Evolutionary conservation across 2,329 filamentous ascomycete genomes (phyloP).

Genomic region (Rutstroemia sp.): DNA sequence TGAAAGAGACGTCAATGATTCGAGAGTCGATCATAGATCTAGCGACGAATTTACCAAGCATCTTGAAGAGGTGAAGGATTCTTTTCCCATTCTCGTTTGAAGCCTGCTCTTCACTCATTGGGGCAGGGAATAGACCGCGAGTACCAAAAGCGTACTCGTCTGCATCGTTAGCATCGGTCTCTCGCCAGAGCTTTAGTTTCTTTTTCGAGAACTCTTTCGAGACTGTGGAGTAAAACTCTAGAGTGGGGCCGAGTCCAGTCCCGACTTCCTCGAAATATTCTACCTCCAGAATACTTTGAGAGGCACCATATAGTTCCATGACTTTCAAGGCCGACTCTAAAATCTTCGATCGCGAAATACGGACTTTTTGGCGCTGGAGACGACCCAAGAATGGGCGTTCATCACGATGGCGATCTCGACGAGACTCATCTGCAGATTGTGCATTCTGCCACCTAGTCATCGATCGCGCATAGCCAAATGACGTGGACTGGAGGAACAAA

Average conservation of each 20-base stretch:
- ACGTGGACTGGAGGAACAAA: conserved; percentile 94
- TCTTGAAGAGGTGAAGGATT: conserved; percentile 80
- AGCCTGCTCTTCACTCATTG: conserved; percentile 73
- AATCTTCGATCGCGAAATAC: conserved; percentile 90
- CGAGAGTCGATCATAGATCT: conserved; percentile 97
- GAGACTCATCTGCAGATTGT: conserved; percentile 71
- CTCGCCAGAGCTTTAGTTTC: conserved; percentile 94
- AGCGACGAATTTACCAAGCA: conserved; percentile 94
- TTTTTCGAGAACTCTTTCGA: conserved; percentile 97
- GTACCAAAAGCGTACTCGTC: conserved; percentile 81
- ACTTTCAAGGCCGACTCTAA: conserved; percentile 96
- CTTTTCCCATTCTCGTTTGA: conserved; percentile 74
- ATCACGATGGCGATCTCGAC: conserved; percentile 75
- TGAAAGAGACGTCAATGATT: conserved; percentile 96
- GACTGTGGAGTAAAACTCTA: conserved; percentile 97
- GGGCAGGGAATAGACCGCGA: conserved; percentile 83
- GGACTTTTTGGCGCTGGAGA: conserved; percentile 93
- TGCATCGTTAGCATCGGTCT: conserved; percentile 66
- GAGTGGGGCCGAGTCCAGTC: conserved; percentile 86
- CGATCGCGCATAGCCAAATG: conserved; percentile 93
- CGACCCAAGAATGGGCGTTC: conserved; percentile 87
- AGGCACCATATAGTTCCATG: conserved; percentile 97
- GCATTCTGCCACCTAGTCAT: conserved; percentile 97
- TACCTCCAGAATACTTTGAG: conserved; percentile 90
- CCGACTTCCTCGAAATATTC: conserved; percentile 99